Percentiles rank a stretch among this genome's conserved stretches.
phyloP scores from a whole-genome alignment of 805 yeast genomes.

The Tetrapisispora pingtungensis region DNA sequence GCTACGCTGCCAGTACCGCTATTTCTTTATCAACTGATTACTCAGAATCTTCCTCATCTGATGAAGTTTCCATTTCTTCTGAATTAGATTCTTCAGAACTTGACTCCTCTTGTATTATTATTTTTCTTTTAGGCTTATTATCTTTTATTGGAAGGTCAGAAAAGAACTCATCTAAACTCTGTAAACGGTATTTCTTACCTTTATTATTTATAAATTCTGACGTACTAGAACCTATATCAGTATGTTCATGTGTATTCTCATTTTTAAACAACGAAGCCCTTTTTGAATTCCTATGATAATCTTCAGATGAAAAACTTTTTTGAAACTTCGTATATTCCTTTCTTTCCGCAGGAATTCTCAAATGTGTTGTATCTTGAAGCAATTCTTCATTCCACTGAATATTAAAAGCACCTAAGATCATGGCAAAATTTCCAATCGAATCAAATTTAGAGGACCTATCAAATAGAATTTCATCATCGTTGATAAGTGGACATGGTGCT shows the following conservation, averaged over 20 bases:
- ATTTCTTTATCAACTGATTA: too few relatives aligned
- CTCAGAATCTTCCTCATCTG: background rate
- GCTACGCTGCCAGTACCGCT: background rate
- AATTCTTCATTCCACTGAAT: conserved; percentile 15
- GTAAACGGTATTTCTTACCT: conserved; percentile 45
- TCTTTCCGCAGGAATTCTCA: conserved; percentile 32
- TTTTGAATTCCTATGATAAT: conserved; percentile 4
- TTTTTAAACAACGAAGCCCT: background rate
- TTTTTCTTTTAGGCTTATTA: conserved; percentile 8
- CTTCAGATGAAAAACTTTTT: conserved; percentile 26
- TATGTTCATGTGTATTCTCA: background rate
- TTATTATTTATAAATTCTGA: conserved; percentile 12
- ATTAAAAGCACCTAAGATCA: background rate
- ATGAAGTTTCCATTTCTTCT: background rate
- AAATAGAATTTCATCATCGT: background rate
- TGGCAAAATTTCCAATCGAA: background rate
- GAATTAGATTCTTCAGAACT: conserved; percentile 26
- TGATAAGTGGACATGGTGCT: conserved; percentile 51
- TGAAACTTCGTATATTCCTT: conserved; percentile 33
- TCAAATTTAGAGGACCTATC: background rate
- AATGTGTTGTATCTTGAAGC: conserved; percentile 10
- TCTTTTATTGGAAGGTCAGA: conserved; percentile 34
- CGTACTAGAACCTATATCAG: background rate
- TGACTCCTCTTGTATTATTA: conserved; percentile 25
- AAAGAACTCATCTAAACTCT: conserved; percentile 81